Base-by-base conservation (phyloP, 2,329 filamentous ascomycete genomes). In the Fusarium begoniae region DNA sequence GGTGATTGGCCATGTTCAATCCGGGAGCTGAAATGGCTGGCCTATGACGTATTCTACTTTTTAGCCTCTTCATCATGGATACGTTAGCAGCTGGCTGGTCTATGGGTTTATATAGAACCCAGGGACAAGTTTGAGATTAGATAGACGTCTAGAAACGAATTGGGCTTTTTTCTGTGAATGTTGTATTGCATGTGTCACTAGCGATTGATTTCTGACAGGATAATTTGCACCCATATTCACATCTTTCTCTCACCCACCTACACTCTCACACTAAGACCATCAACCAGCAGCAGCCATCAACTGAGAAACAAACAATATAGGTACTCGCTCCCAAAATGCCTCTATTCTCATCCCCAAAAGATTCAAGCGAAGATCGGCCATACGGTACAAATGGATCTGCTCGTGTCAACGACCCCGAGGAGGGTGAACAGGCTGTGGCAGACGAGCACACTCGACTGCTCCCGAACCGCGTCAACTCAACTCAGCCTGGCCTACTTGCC, bases 391-490 rank as follows among this genome's bases (percentile, higher is more conserved):
- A 73, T 54, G 69, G 63, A 24, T 60, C 55, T 48, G 66, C 55
- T 28, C 30, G 10, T n/a, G 22, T 30, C 40, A 38, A 63, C 26
- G 66, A 59, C 6, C 41, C 63, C 40, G 78, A 81, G n/a, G 78
- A 79, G 20, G 76, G 66, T 13, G 76, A 79, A 28, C 76, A 75
- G 37, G 70, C 78, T 26, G 72, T 78, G 20, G 80, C 86, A 12
- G 83, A 88, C 73, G 89, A 91, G 78, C 87, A 88, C 72, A 90
- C 88, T 7, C 88, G 93, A 37, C 86, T 97, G 75, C 87, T 97
- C 32, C 91, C 91, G 43, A 92, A 91, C 77, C 88, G 90, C 65
- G 84, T 90, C 48, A 89, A 93, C 78, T 86, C 86, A 75, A 78
- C 72, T 43, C 77, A 80, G 24, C 78, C 72, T 26, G 80, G 73